phyloP scores from a whole-genome alignment of 768 basidiomycete genomes.

The Lactarius trivialis region DNA sequence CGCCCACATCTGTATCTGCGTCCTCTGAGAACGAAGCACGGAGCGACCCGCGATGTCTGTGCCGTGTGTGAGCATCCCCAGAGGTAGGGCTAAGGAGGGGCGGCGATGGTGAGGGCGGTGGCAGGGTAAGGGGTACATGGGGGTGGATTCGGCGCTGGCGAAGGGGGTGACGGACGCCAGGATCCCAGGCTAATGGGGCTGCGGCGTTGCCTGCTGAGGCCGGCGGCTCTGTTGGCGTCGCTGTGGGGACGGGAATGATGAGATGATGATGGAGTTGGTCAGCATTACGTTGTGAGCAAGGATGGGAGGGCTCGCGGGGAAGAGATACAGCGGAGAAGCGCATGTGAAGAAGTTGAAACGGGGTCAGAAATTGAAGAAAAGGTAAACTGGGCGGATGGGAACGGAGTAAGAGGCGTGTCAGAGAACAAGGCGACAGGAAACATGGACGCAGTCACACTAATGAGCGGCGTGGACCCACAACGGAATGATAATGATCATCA shows the following conservation, averaged over 20 bases:
- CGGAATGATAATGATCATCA: neutral
- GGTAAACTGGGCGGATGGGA: conserved; percentile 9
- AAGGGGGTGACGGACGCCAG: neutral
- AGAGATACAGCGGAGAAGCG: conserved; percentile 1
- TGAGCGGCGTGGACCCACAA: neutral
- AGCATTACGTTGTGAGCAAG: conserved; percentile 12
- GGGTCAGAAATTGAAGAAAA: neutral
- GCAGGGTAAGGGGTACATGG: neutral
- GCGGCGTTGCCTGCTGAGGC: neutral
- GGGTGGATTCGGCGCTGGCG: neutral
- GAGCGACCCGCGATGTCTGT: conserved; percentile 1
- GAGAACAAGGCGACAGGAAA: neutral
- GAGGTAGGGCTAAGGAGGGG: neutral
- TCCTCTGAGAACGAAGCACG: neutral
- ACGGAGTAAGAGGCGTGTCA: neutral
- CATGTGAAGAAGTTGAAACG: neutral
- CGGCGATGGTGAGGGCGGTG: neutral
- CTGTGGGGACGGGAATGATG: neutral
- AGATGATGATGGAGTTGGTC: conserved; percentile 6
- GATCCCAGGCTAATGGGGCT: conserved; percentile 6
- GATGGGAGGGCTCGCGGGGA: neutral
- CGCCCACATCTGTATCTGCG: neutral
- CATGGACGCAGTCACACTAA: neutral
- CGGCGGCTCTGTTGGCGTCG: neutral
- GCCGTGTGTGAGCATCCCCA: neutral